Conservation (phyloP, 192 early-diverging fungal species). For the Podila minutissima region DNA sequence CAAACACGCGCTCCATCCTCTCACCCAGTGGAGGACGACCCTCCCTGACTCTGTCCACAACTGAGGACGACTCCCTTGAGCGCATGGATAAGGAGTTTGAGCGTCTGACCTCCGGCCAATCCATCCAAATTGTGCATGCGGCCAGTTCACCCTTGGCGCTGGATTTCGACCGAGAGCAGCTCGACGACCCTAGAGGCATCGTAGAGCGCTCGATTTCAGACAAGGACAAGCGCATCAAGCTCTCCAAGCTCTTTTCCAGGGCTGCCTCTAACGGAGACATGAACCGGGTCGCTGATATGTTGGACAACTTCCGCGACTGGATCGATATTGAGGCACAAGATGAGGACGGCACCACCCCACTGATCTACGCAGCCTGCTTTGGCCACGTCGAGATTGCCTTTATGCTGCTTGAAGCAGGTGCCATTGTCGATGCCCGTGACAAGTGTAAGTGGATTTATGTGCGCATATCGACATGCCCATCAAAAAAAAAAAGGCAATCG, state of each 20-base stretch:
- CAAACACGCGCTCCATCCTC: slow-evolving; percentile 1
- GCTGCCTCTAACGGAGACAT: slow-evolving; percentile 81
- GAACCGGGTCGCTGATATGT: slow-evolving; percentile 66
- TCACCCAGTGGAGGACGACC: neutral
- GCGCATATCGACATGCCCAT: neutral
- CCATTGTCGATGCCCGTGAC: slow-evolving; percentile 81
- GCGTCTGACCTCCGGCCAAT: slow-evolving; percentile 39
- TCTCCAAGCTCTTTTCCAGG: slow-evolving; percentile 73
- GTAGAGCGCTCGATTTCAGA: slow-evolving; percentile 52
- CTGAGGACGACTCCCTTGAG: slow-evolving; percentile 32
- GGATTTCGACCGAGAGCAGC: slow-evolving; percentile 41
- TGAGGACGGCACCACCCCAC: slow-evolving; percentile 86
- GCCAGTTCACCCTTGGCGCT: slow-evolving; percentile 21
- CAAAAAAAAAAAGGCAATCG: too few species aligned
- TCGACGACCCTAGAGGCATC: slow-evolving; percentile 50
- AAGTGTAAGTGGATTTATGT: slow-evolving; percentile 65
- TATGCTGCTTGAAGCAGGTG: slow-evolving; percentile 77
- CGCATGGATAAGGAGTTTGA: slow-evolving; percentile 43
- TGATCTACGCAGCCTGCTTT: slow-evolving; percentile 92
- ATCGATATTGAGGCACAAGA: slow-evolving; percentile 84
- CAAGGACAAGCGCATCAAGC: slow-evolving; percentile 64
- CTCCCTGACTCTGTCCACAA: neutral
- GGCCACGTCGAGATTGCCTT: slow-evolving; percentile 78
- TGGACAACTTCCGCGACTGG: slow-evolving; percentile 64
- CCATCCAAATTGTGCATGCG: slow-evolving; percentile 36